Evolutionary conservation across 768 basidiomycete species (phyloP).

Genomic region (Hericium alpestre): DNA sequence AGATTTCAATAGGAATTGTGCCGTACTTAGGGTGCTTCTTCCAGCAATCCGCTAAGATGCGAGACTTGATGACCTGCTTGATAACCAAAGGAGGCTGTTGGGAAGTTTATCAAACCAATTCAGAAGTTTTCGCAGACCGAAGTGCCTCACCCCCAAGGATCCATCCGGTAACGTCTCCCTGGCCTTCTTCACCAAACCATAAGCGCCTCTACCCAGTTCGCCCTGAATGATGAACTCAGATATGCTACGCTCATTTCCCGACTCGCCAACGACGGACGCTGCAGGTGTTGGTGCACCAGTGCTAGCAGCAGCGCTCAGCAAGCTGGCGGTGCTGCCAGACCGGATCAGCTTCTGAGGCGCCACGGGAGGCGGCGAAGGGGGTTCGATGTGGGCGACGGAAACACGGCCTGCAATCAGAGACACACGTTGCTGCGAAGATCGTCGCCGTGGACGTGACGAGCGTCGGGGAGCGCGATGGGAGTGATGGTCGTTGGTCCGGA

Average conservation of each 20-base stretch:
- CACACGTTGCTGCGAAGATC: conserved; percentile 78
- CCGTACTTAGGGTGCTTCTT: conserved; percentile 92
- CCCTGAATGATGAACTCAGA: conserved; percentile 77
- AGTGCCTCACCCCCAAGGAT: conserved; percentile 63
- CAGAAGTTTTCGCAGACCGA: conserved; percentile 5
- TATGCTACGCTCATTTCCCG: conserved; percentile 54
- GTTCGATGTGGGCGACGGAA: conserved; percentile 65
- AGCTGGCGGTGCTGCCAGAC: conserved; percentile 50
- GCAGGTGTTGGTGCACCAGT: conserved; percentile 55
- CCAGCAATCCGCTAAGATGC: conserved; percentile 98
- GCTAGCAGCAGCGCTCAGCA: conserved; percentile 48
- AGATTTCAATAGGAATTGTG: conserved; percentile 97
- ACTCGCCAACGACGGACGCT: conserved; percentile 32
- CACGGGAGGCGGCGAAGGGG: conserved; percentile 52
- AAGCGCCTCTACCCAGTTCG: conserved; percentile 90
- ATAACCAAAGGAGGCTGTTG: conserved; percentile 80
- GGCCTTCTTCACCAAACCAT: conserved; percentile 88
- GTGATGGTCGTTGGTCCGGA: conserved; percentile 20
- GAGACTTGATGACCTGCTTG: conserved; percentile 97
- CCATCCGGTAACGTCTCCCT: conserved; percentile 69
- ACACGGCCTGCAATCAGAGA: conserved; percentile 78
- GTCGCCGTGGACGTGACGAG: conserved; percentile 55
- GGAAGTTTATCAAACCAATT: conserved; percentile 14
- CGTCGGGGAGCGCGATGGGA: conserved; percentile 33
- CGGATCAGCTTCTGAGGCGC: conserved; percentile 57